phyloP scores from a whole-genome alignment of 1,284 basidiomycete species.

The Farysia itapuensis region DNA sequence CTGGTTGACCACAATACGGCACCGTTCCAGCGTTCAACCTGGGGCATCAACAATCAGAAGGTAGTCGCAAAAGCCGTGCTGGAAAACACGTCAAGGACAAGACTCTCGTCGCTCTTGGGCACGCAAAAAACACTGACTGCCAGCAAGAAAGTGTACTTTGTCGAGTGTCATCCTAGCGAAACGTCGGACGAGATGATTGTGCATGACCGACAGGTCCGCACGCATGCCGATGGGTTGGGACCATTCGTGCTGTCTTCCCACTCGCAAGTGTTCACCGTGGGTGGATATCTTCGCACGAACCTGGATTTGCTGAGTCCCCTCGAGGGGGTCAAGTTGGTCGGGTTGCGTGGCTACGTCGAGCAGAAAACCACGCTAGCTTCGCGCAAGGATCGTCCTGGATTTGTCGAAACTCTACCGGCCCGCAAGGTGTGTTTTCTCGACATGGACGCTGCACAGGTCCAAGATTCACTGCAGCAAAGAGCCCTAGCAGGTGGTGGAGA shows the following conservation, averaged over 20 bases:
- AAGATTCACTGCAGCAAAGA: constrained; percentile 5
- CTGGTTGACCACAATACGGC: constrained; percentile 17
- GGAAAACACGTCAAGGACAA: constrained; percentile 5
- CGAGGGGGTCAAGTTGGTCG: constrained; percentile 10
- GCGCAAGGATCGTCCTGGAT: constrained; percentile 4
- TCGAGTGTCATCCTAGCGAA: constrained; percentile 22
- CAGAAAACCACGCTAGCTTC: constrained; percentile 7
- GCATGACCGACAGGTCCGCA: constrained; percentile 12
- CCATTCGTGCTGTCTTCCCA: constrained; percentile 11
- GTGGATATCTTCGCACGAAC: constrained; percentile 20
- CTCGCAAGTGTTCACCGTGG: constrained; percentile 20
- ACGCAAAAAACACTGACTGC: constrained; percentile 13
- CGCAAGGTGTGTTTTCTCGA: constrained; percentile 10
- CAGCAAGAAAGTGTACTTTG: constrained; percentile 17
- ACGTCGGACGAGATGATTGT: constrained; percentile 24
- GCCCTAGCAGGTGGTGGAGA: constrained; percentile 9
- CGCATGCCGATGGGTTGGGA: constrained; percentile 17
- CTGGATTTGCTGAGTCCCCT: constrained; percentile 17
- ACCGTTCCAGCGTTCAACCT: constrained; percentile 10
- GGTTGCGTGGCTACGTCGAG: constrained; percentile 6
- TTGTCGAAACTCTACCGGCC: constrained; percentile 7
- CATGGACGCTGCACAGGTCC: constrained; percentile 8
- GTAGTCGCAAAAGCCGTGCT: constrained; percentile 21
- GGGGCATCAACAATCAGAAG: constrained; percentile 18
- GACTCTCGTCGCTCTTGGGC: too few species aligned